These are phyloP conservation scores for Tylopilus cervinicoccineus DNA, from an alignment of 768 basidiomycete genomes.

Conservation along the genomic window DNA sequence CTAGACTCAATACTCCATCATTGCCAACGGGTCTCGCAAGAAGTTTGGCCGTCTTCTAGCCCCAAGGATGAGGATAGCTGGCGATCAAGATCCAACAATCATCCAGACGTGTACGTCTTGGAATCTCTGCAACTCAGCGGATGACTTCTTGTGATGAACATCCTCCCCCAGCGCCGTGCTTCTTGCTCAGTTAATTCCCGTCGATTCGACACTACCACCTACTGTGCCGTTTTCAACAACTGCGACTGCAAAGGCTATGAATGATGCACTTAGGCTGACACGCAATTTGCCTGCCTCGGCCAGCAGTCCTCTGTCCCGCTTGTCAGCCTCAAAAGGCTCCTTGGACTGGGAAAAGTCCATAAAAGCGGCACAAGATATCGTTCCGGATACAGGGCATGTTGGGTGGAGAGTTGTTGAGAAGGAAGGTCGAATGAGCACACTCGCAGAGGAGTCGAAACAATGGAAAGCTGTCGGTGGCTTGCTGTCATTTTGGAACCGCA, in stretches of 20 bases:
- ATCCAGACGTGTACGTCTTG: constrained; percentile 56
- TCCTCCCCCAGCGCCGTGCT: constrained; percentile 35
- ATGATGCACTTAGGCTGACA: constrained; percentile 60
- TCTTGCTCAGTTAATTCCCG: constrained; percentile 45
- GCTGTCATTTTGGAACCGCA: constrained; percentile 71
- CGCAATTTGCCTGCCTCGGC: constrained; percentile 52
- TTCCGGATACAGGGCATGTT: constrained; percentile 51
- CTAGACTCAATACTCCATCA: constrained; percentile 52
- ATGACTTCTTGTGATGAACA: constrained; percentile 3
- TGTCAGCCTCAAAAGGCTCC: constrained; percentile 67
- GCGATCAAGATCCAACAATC: constrained; percentile 43
- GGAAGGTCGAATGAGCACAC: constrained; percentile 31
- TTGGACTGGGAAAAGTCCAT: constrained; percentile 72
- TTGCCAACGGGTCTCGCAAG: constrained; percentile 48
- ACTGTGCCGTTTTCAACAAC: constrained; percentile 50
- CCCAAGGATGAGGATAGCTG: constrained; percentile 32
- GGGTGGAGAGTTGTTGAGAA: constrained; percentile 74
- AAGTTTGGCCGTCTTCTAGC: constrained; percentile 45
- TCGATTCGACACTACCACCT: constrained; percentile 47
- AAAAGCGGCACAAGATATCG: constrained; percentile 46
- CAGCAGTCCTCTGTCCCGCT: constrained; percentile 65
- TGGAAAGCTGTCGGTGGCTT: constrained; percentile 50
- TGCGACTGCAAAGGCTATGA: constrained; percentile 53
- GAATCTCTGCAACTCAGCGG: background rate
- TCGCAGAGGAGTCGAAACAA: constrained; percentile 40